phyloP scores from a whole-genome alignment of 1,284 basidiomycete species.

The Cystobasidiaceae sp. region DNA sequence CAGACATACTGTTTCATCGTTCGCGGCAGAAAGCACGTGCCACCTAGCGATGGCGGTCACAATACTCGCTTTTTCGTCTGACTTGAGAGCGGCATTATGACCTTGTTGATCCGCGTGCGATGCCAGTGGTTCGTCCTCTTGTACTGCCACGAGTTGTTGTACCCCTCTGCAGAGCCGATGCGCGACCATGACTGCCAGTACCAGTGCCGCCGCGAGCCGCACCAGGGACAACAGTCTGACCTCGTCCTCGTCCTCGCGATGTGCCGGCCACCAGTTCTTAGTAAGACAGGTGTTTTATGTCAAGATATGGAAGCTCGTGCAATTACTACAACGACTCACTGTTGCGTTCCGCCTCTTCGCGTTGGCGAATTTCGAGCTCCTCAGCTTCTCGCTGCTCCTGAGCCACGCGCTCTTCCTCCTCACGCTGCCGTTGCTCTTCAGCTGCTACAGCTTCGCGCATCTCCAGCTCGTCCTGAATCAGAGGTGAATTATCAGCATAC shows the following conservation, averaged over 20 bases:
- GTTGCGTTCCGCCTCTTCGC: constrained; percentile 18
- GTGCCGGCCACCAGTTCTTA: not conserved
- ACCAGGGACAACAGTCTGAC: not conserved
- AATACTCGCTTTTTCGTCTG: not conserved
- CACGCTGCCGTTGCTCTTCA: not conserved
- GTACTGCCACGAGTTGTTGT: not conserved
- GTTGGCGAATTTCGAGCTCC: not conserved
- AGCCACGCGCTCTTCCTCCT: constrained; percentile 27
- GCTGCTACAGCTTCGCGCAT: constrained; percentile 24
- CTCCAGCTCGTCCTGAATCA: constrained; percentile 18
- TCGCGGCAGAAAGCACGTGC: too few species aligned
- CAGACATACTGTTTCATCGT: too few species aligned
- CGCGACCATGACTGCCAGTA: not conserved
- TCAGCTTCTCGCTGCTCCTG: constrained; percentile 7
- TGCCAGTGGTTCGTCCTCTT: not conserved
- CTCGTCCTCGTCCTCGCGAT: not conserved
- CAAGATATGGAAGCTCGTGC: not conserved
- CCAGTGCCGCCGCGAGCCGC: too few species aligned
- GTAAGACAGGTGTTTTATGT: not conserved
- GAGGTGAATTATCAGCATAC: not conserved
- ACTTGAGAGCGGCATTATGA: not conserved
- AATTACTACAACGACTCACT: not conserved
- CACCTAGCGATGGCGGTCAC: too few species aligned
- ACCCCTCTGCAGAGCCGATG: not conserved
- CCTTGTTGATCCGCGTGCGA: not conserved